Percentiles rank a stretch among this genome's conserved stretches.
These are phyloP conservation scores for Gnaphalium uliginosum DNA, from an alignment of 129 eudicot genomes.

Conservation along the genomic window DNA sequence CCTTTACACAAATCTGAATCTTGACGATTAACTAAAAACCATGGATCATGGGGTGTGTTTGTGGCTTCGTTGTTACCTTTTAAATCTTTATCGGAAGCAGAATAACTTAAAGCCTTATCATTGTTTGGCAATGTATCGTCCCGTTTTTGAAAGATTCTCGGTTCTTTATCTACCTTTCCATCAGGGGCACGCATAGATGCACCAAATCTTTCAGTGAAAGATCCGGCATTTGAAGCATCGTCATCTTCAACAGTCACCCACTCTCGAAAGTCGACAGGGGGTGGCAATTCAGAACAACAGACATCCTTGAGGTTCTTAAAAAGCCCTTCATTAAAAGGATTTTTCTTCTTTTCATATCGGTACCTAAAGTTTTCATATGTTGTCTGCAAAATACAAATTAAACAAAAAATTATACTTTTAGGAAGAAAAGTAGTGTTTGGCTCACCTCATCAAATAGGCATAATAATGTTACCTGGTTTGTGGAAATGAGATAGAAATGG, in stretches of 20 bases:
- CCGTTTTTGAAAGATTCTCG: slow-evolving; percentile 37
- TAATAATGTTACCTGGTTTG: slow-evolving; percentile 67
- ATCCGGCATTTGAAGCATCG: slow-evolving; percentile 27
- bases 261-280: slow-evolving; percentile 66
- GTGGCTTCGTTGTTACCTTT: slow-evolving; percentile 20
- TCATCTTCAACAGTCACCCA: slow-evolving; percentile 60
- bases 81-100: slow-evolving; percentile 19
- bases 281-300: slow-evolving; percentile 52
- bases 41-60: slow-evolving; percentile 20
- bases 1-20: slow-evolving; percentile 2
- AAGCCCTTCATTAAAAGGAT: slow-evolving; percentile 67
- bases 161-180: slow-evolving; percentile 43
- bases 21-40: slow-evolving; percentile 19
- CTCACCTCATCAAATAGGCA: not conserved
- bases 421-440: not conserved
- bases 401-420: not conserved
- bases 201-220: slow-evolving; percentile 36
- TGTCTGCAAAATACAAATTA: slow-evolving; percentile 54
- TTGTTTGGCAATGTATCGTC: slow-evolving; percentile 28
- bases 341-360: slow-evolving; percentile 75
- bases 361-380: slow-evolving; percentile 78
- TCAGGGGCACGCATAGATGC: slow-evolving; percentile 26
- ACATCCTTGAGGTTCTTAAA: slow-evolving; percentile 58
- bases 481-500: slow-evolving; percentile 69
- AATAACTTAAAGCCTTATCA: not conserved